These are phyloP conservation scores for Candida gigantensis DNA, from an alignment of 1,139 yeast genomes.

Conservation along the genomic window DNA sequence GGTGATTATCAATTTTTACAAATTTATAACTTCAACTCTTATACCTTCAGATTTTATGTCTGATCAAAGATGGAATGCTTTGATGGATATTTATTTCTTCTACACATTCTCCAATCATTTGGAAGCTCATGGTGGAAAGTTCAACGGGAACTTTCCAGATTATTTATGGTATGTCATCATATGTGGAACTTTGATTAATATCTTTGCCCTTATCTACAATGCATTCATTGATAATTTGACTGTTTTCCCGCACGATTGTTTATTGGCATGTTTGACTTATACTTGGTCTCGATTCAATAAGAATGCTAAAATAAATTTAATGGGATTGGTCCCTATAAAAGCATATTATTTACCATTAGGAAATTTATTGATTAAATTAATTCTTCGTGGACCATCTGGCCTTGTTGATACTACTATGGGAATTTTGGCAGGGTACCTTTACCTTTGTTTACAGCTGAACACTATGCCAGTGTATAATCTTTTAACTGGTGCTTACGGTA, in stretches of 20 bases:
- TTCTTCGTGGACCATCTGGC: slow-evolving; percentile 42
- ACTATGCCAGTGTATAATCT: slow-evolving; percentile 49
- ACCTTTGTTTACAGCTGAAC: slow-evolving; percentile 59
- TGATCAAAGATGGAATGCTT: slow-evolving; percentile 43
- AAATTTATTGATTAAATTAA: slow-evolving; percentile 47
- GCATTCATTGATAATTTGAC: slow-evolving; percentile 20
- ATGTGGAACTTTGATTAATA: slow-evolving; percentile 47
- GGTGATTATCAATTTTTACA: slow-evolving; percentile 36
- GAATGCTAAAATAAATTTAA: slow-evolving; percentile 50
- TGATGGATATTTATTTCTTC: slow-evolving; percentile 57
- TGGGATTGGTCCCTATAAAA: slow-evolving; percentile 56
- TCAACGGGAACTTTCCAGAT: slow-evolving; percentile 54
- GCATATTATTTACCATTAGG: slow-evolving; percentile 62
- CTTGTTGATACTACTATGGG: slow-evolving; percentile 50
- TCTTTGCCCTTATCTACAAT: slow-evolving; percentile 31
- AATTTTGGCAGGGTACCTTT: slow-evolving; percentile 54
- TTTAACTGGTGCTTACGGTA: slow-evolving; percentile 33
- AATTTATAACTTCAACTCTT: slow-evolving; percentile 51
- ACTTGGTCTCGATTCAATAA: slow-evolving; percentile 61
- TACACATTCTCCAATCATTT: slow-evolving; percentile 59
- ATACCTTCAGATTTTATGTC: slow-evolving; percentile 37
- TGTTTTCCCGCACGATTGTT: slow-evolving; percentile 33
- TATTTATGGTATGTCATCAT: slow-evolving; percentile 55
- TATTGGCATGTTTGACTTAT: slow-evolving; percentile 56
- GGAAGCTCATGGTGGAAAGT: slow-evolving; percentile 50